These are phyloP conservation scores for Citrus maxima DNA, from an alignment of 345 rosid species.

Conservation along the genomic window DNA sequence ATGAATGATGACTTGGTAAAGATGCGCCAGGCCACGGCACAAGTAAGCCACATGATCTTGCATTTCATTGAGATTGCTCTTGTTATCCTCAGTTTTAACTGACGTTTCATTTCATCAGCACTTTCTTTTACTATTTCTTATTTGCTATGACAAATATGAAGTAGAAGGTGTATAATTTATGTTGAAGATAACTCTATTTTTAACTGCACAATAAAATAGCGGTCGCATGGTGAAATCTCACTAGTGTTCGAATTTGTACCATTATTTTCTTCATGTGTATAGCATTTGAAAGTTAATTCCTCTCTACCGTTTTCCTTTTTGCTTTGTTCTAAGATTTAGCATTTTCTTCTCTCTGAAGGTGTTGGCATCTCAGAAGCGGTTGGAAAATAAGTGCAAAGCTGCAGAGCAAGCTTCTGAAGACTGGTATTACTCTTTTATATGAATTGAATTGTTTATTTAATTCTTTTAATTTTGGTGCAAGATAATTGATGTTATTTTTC, in stretches of 20 bases:
- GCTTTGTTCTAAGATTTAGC: not conserved
- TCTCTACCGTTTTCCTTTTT: not conserved
- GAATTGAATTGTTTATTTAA: not conserved
- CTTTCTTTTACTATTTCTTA: not conserved
- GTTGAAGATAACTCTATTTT: not conserved
- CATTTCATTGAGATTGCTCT: not conserved
- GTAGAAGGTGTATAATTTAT: not conserved
- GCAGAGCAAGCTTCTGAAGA: conserved; percentile 71
- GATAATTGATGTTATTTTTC: not conserved
- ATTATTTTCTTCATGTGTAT: not conserved
- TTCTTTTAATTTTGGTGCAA: not conserved
- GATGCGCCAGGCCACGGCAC: conserved; percentile 89
- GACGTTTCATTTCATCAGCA: not conserved
- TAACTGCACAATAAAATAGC: not conserved
- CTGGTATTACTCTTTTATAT: conserved; percentile 38
- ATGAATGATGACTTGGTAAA: conserved; percentile 80
- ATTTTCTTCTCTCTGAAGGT: conserved; percentile 39
- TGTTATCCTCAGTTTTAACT: not conserved
- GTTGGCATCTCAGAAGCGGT: conserved; percentile 70
- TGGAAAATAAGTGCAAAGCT: conserved; percentile 71
- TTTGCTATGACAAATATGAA: not conserved
- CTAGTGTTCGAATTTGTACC: not conserved
- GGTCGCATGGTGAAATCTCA: not conserved
- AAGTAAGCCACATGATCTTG: conserved; percentile 40
- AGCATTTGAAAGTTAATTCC: not conserved